phyloP scores from a whole-genome alignment of 2,329 filamentous ascomycete species.

The Keithomyces neogunnii region DNA sequence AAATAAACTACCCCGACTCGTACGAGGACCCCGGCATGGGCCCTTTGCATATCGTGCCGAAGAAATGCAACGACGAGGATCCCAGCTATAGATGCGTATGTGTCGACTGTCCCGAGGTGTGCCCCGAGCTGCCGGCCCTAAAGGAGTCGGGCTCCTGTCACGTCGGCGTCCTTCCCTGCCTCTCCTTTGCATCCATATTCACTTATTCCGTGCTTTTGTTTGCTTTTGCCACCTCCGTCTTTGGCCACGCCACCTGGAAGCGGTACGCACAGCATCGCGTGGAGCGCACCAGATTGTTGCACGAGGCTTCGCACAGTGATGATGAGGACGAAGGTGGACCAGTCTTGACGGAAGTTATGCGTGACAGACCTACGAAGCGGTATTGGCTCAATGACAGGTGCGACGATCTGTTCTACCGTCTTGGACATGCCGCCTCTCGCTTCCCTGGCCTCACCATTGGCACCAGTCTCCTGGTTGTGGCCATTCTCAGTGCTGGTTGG shows the following conservation, averaged over 20 bases:
- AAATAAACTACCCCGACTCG: slow-evolving; percentile 80
- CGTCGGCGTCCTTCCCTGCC: slow-evolving; percentile 81
- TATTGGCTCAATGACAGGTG: slow-evolving; percentile 81
- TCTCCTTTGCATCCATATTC: slow-evolving; percentile 88
- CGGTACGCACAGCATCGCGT: slow-evolving; percentile 66
- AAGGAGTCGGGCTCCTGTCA: slow-evolving; percentile 62
- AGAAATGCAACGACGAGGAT: slow-evolving; percentile 85
- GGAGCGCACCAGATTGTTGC: slow-evolving; percentile 77
- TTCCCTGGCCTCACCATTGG: slow-evolving; percentile 81
- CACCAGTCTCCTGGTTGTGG: slow-evolving; percentile 65
- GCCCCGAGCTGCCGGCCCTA: slow-evolving; percentile 74
- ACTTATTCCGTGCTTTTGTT: slow-evolving; percentile 71
- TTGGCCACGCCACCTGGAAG: slow-evolving; percentile 68
- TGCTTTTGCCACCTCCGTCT: slow-evolving; percentile 55
- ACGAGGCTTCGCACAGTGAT: slow-evolving; percentile 76
- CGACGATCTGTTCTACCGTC: slow-evolving; percentile 68
- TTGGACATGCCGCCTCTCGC: slow-evolving; percentile 72
- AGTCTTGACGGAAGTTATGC: slow-evolving; percentile 65
- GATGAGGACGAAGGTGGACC: slow-evolving; percentile 86
- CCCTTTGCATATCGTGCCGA: slow-evolving; percentile 61
- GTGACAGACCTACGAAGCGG: slow-evolving; percentile 68
- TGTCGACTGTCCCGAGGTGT: slow-evolving; percentile 82
- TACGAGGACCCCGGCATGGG: slow-evolving; percentile 62
- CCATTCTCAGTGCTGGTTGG: slow-evolving; percentile 78
- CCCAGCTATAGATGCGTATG: slow-evolving; percentile 84